phyloP scores from a whole-genome alignment of 495 filamentous ascomycete genomes.

The Neurospora discreta region DNA sequence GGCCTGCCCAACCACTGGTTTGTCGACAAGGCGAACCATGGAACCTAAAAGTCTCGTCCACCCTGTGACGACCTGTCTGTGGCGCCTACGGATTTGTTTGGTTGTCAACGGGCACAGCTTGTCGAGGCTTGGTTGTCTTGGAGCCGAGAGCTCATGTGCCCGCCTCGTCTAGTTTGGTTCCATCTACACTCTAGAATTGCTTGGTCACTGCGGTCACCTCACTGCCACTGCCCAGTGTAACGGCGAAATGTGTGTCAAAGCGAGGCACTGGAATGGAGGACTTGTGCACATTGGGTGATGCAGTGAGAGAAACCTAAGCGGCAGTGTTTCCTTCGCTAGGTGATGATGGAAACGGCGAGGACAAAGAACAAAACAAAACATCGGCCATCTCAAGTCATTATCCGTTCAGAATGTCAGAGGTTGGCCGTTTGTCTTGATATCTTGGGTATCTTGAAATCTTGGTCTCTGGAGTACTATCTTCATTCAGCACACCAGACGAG shows the following conservation, averaged over 20 bases:
- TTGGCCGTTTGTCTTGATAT: not conserved
- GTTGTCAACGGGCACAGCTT: not conserved
- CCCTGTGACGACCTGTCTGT: not conserved
- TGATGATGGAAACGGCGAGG: not conserved
- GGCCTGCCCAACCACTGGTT: not conserved
- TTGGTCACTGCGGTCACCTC: not conserved
- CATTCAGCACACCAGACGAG: not conserved
- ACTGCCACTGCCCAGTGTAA: not conserved
- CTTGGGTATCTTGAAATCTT: not conserved
- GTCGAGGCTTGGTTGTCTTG: not conserved
- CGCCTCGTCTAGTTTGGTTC: not conserved
- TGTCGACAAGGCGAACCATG: not conserved
- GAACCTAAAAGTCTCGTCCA: not conserved
- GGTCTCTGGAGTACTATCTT: not conserved
- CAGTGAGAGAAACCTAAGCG: not conserved
- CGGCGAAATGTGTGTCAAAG: not conserved
- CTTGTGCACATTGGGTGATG: not conserved
- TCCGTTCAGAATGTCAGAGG: not conserved
- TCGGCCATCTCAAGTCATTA: not conserved
- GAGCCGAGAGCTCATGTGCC: not conserved
- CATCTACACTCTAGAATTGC: too few relatives aligned
- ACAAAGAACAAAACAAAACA: not conserved
- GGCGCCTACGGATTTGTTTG: not conserved
- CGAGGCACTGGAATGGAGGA: not conserved
- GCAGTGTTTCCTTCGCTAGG: not conserved